Percentiles rank a stretch among this genome's conserved stretches.
Evolutionary conservation across 2,329 filamentous ascomycete species (phyloP).

Genomic region (Epichloe gansuensis): DNA sequence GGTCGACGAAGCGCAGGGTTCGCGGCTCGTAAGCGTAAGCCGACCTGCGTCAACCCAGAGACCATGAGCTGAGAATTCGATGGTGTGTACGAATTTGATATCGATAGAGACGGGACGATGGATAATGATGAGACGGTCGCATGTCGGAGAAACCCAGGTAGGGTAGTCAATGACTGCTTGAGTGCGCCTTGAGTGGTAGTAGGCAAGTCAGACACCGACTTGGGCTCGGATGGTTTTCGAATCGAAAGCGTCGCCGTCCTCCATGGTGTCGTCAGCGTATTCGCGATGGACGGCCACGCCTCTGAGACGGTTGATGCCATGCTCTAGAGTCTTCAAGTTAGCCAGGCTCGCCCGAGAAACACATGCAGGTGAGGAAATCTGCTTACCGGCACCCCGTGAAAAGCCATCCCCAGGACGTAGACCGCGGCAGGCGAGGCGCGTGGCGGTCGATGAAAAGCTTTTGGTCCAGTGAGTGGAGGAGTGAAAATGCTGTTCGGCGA

Average conservation of each 20-base stretch:
- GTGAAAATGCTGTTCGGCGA: background rate
- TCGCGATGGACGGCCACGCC: conserved; percentile 33
- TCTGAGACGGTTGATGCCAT: conserved; percentile 31
- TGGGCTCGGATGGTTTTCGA: conserved; percentile 4
- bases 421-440: background rate
- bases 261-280: conserved; percentile 25
- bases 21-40: conserved; percentile 17
- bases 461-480: background rate
- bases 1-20: conserved; percentile 17
- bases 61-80: conserved; percentile 11
- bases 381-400: conserved; percentile 18
- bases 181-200: conserved; percentile 1
- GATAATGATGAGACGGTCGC: conserved; percentile 5
- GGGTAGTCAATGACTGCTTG: conserved; percentile 8
- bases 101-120: background rate
- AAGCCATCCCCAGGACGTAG: conserved; percentile 13
- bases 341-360: conserved; percentile 1
- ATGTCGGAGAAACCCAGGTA: conserved; percentile 19
- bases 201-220: conserved; percentile 4
- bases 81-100: conserved; percentile 3
- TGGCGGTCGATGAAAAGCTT: background rate
- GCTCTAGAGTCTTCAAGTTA: conserved; percentile 18
- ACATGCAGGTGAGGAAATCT: background rate
- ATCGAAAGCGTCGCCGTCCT: conserved; percentile 6
- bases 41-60: conserved; percentile 15